phyloP scores from a whole-genome alignment of 768 basidiomycete genomes.

The Leucosporidium yakuticum region DNA sequence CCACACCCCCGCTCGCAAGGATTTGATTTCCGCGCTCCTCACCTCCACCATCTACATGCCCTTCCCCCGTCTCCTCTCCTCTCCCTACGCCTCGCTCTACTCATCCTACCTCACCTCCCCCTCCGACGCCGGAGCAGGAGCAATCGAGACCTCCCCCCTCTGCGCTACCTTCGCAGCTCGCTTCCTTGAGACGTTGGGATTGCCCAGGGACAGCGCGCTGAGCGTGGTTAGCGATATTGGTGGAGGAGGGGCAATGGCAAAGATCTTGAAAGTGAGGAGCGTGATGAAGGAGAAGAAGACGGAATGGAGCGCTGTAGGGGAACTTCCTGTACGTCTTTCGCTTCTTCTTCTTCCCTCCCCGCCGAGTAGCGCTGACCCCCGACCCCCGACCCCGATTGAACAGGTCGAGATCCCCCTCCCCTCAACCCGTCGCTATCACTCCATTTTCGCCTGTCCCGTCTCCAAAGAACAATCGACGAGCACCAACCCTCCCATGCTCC shows the following conservation, averaged over 20 bases:
- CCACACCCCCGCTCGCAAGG: slow-evolving; percentile 53
- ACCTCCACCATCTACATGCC: slow-evolving; percentile 68
- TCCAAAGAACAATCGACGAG: slow-evolving; percentile 95
- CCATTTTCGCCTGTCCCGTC: slow-evolving; percentile 94
- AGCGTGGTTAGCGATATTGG: slow-evolving; percentile 88
- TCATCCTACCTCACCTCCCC: neutral
- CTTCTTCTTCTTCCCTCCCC: slow-evolving; percentile 24
- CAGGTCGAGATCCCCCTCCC: slow-evolving; percentile 92
- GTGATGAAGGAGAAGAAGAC: slow-evolving; percentile 90
- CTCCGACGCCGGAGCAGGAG: neutral
- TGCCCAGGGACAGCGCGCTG: slow-evolving; percentile 83
- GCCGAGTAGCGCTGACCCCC: neutral
- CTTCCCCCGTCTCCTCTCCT: slow-evolving; percentile 56
- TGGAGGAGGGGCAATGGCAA: slow-evolving; percentile 78
- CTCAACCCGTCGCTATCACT: slow-evolving; percentile 79
- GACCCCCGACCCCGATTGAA: neutral
- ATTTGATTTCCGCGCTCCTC: slow-evolving; percentile 66
- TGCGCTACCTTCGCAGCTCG: slow-evolving; percentile 41
- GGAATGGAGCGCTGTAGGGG: slow-evolving; percentile 83
- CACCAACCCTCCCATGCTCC: slow-evolving; percentile 95
- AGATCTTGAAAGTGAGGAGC: slow-evolving; percentile 87
- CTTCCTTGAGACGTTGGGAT: slow-evolving; percentile 81
- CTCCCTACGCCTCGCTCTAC: slow-evolving; percentile 65
- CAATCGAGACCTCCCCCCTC: neutral
- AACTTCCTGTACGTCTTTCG: slow-evolving; percentile 64